These are phyloP conservation scores for Penicillium sp. DNA, from an alignment of 2,329 filamentous ascomycete species.

Conservation along the genomic window DNA sequence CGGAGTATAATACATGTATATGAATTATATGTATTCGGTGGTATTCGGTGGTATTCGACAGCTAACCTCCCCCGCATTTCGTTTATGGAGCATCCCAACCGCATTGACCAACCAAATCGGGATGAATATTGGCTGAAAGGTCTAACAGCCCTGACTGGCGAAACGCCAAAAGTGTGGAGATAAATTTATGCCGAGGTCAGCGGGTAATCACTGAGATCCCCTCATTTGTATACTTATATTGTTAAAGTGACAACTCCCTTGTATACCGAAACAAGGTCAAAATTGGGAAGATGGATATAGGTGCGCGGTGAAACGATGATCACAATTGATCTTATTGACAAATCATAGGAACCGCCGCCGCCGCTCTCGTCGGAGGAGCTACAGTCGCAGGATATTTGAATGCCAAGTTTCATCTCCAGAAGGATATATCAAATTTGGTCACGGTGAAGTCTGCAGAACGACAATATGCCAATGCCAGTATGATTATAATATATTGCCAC, in stretches of 20 bases:
- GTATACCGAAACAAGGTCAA: background rate
- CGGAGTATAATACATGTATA: no score
- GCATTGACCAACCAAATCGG: background rate
- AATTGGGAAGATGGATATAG: slow-evolving; percentile 13
- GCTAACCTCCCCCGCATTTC: background rate
- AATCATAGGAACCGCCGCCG: slow-evolving; percentile 24
- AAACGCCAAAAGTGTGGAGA: background rate
- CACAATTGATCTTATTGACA: background rate
- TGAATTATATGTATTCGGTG: no score
- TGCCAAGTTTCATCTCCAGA: slow-evolving; percentile 64
- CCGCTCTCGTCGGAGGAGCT: slow-evolving; percentile 26
- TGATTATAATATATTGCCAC: background rate
- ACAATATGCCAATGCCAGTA: slow-evolving; percentile 51
- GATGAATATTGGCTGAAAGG: no score
- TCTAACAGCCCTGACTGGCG: background rate
- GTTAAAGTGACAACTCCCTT: background rate
- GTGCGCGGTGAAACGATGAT: background rate
- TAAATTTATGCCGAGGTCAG: background rate
- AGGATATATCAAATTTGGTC: slow-evolving; percentile 57
- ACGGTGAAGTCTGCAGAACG: slow-evolving; percentile 45
- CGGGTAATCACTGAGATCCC: background rate
- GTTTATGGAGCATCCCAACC: background rate
- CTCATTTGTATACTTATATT: background rate
- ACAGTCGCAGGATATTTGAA: slow-evolving; percentile 47
- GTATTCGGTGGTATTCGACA: no score